Evolutionary conservation across 331 rosid genomes (phyloP).

Genomic region (Pyrus hybrid): DNA sequence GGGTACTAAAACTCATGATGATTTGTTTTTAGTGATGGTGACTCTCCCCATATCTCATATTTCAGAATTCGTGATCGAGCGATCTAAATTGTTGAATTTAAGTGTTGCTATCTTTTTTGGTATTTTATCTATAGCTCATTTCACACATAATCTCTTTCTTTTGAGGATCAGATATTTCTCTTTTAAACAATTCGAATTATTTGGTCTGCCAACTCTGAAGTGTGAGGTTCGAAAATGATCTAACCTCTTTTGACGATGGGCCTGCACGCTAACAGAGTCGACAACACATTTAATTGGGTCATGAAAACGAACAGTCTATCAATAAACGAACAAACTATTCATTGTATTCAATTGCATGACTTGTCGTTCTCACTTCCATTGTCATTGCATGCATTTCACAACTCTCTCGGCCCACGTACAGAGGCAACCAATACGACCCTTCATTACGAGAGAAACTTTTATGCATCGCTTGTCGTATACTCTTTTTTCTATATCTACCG

Average conservation of each 20-base stretch:
- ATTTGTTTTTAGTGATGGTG: background rate
- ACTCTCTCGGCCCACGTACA: background rate
- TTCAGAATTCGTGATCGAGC: rapidly evolving
- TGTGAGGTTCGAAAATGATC: too few relatives aligned
- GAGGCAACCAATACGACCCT: background rate
- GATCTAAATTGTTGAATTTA: too few relatives aligned
- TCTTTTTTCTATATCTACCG: rapidly evolving
- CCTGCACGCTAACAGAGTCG: background rate
- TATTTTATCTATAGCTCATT: too few relatives aligned
- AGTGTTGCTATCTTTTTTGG: too few relatives aligned
- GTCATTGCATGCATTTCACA: background rate
- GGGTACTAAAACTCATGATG: too few relatives aligned
- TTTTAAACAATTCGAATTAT: too few relatives aligned
- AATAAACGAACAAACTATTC: background rate
- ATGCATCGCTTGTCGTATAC: background rate
- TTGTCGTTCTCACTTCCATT: conserved; percentile 19
- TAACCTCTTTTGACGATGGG: background rate
- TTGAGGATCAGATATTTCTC: rapidly evolving
- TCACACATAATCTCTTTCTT: too few relatives aligned
- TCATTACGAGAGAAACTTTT: too few relatives aligned
- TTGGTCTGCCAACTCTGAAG: too few relatives aligned
- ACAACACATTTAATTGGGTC: conserved; percentile 31
- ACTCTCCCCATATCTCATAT: too few relatives aligned
- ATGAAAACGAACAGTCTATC: conserved; percentile 8
- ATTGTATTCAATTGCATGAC: conserved; percentile 2